Conservation (phyloP, 1,284 basidiomycete species). For the Cryptococcus sp. region DNA sequence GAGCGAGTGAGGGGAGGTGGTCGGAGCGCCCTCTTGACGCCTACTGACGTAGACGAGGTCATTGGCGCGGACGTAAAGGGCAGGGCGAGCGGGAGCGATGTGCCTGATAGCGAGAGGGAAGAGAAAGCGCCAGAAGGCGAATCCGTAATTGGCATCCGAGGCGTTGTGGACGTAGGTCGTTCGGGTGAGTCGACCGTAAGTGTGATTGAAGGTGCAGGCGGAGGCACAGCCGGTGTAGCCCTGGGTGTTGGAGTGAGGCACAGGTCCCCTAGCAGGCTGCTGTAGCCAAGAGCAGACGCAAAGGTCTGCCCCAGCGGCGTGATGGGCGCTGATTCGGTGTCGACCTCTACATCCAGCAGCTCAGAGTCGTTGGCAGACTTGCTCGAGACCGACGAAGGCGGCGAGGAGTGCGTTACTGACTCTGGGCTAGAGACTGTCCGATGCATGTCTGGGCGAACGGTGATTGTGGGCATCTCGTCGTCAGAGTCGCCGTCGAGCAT, state of each 20-base stretch:
- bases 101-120: constrained; percentile 12
- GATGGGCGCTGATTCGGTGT: constrained; percentile 18
- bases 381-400: constrained; percentile 20
- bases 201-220: constrained; percentile 12
- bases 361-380: constrained; percentile 7
- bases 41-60: neutral
- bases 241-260: constrained; percentile 16
- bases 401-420: constrained; percentile 13
- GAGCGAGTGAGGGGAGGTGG: neutral
- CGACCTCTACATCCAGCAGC: constrained; percentile 10
- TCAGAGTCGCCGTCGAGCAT: constrained; percentile 11
- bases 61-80: constrained; percentile 11
- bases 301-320: constrained; percentile 29
- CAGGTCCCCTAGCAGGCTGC: constrained; percentile 8
- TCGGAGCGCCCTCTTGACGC: constrained; percentile 7
- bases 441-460: constrained; percentile 15
- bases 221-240: constrained; percentile 9
- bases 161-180: neutral
- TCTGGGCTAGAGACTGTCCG: constrained; percentile 22
- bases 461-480: constrained; percentile 2
- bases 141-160: constrained; percentile 2
- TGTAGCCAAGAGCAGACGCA: constrained; percentile 12
- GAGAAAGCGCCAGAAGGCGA: constrained; percentile 23
- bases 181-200: constrained; percentile 18
- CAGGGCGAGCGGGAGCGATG: constrained; percentile 12